Conservation (phyloP, 768 basidiomycete species). For the Boletus eberwhitei region DNA sequence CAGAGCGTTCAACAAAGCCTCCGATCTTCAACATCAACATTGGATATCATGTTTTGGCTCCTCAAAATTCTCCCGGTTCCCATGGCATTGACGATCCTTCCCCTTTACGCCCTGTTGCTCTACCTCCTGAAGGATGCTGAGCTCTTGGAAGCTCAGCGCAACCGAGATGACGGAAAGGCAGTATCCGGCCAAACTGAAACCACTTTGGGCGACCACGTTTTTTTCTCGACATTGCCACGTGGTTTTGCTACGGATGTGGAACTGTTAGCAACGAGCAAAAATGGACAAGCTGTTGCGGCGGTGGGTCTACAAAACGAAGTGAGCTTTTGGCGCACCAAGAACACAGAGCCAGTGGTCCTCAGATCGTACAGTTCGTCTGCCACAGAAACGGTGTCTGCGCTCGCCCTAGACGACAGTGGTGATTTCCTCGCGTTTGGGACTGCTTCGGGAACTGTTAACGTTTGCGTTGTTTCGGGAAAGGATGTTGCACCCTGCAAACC, state of each 20-base stretch:
- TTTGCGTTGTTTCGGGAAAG: slow-evolving; percentile 54
- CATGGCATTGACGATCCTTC: slow-evolving; percentile 70
- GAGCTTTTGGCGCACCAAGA: slow-evolving; percentile 58
- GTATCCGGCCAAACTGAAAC: slow-evolving; percentile 23
- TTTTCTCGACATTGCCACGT: slow-evolving; percentile 75
- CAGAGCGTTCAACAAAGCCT: slow-evolving; percentile 32
- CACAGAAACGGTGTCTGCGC: slow-evolving; percentile 50
- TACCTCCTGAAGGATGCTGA: slow-evolving; percentile 92
- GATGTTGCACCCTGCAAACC: slow-evolving; percentile 38
- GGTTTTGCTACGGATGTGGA: slow-evolving; percentile 81
- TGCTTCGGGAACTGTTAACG: slow-evolving; percentile 56
- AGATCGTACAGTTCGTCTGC: slow-evolving; percentile 44
- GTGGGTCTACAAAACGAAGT: slow-evolving; percentile 80
- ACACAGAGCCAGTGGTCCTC: slow-evolving; percentile 41
- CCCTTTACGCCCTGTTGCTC: slow-evolving; percentile 73
- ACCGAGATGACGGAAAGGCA: slow-evolving; percentile 48
- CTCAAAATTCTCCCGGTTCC: slow-evolving; percentile 83
- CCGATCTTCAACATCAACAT: slow-evolving; percentile 45
- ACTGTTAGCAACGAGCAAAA: slow-evolving; percentile 65
- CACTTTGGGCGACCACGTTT: slow-evolving; percentile 42
- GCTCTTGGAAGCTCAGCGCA: slow-evolving; percentile 79
- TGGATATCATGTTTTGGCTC: slow-evolving; percentile 66
- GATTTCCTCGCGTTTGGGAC: slow-evolving; percentile 71
- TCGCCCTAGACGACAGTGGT: slow-evolving; percentile 62
- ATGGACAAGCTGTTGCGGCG: slow-evolving; percentile 63